Percentiles rank a stretch among this genome's conserved stretches.
Evolutionary conservation across 352 stramenopile genomes (phyloP).

Genomic region (Globisporangium sylvaticum): DNA sequence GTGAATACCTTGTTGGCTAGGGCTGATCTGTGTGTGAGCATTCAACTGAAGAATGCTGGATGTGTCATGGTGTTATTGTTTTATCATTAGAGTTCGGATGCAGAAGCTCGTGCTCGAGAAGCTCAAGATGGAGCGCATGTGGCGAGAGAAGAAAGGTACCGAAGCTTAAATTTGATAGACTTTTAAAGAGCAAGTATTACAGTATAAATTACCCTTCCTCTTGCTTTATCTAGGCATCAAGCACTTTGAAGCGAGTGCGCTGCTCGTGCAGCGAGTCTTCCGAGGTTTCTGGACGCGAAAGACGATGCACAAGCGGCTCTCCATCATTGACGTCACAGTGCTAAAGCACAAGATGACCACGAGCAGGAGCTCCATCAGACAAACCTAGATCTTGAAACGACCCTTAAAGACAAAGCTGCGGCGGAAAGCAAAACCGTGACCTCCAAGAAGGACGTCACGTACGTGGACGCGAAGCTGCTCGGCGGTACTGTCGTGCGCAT

Average conservation of each 20-base stretch:
- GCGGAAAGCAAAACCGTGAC: conserved; percentile 15
- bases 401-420: conserved; percentile 14
- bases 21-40: not conserved
- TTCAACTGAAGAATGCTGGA: not conserved
- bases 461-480: conserved; percentile 24
- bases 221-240: conserved; percentile 8
- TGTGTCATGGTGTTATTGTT: not conserved
- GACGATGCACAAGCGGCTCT: conserved; percentile 13
- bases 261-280: conserved; percentile 42
- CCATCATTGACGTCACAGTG: conserved; percentile 9
- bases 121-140: conserved; percentile 28
- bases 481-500: conserved; percentile 29
- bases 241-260: conserved; percentile 28
- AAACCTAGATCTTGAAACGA: conserved; percentile 17
- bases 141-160: conserved; percentile 25
- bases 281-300: conserved; percentile 36
- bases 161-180: not conserved
- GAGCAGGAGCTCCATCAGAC: conserved; percentile 17
- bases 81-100: conserved; percentile 16
- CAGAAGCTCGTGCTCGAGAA: conserved; percentile 18
- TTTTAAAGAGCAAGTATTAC: not conserved
- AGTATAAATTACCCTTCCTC: not conserved
- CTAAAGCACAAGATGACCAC: conserved; percentile 17
- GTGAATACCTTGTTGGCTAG: not conserved
- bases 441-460: not conserved